Evolutionary conservation across 176 grass and related monocot species (phyloP).

Genomic region (Pharus latifolius): DNA sequence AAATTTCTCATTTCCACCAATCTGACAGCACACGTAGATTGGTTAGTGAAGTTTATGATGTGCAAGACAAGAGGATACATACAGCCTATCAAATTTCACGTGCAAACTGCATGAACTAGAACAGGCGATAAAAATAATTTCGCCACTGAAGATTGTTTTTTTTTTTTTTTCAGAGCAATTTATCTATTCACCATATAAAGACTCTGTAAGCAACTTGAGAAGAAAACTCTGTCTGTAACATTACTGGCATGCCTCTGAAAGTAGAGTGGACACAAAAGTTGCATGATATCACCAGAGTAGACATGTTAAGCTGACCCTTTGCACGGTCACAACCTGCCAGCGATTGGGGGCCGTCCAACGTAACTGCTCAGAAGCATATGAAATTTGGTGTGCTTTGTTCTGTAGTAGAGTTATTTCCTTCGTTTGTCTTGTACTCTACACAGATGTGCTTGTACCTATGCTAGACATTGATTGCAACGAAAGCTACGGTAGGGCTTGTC

Average conservation of each 20-base stretch:
- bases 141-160: too few species aligned
- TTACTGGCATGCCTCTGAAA: neutral
- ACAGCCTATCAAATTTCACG: neutral
- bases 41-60: neutral
- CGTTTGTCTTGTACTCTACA: too few species aligned
- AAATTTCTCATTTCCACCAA: slow-evolving; percentile 68
- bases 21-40: slow-evolving; percentile 10
- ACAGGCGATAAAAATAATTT: neutral
- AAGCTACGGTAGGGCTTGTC: too few species aligned
- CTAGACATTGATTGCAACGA: too few species aligned
- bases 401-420: too few species aligned
- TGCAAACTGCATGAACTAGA: neutral
- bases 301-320: too few species aligned
- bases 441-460: too few species aligned
- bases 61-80: neutral
- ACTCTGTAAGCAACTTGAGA: neutral
- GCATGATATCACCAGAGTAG: neutral
- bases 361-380: too few species aligned
- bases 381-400: too few species aligned
- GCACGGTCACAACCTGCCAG: too few species aligned
- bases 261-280: neutral
- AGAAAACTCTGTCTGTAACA: neutral
- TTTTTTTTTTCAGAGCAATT: neutral
- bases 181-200: neutral
- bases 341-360: too few species aligned